Conservation (phyloP, 1,139 yeast species). For the Yamadazyma membranifaciens region DNA sequence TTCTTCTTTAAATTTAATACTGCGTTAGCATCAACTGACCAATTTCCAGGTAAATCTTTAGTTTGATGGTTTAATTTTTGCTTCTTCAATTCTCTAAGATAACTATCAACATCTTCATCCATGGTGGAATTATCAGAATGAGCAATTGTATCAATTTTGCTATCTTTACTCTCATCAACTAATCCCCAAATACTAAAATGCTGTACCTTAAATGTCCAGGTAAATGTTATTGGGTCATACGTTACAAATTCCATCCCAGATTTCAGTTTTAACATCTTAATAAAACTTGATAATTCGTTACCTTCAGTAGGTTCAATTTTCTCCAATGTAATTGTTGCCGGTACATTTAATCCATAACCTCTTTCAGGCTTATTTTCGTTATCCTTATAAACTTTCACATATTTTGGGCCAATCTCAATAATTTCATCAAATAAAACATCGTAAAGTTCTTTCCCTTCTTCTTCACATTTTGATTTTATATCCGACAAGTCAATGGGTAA, state of each 20-base stretch:
- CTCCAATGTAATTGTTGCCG: slow-evolving; percentile 79
- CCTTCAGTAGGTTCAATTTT: slow-evolving; percentile 50
- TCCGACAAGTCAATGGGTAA: slow-evolving; percentile 71
- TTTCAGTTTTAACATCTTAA: slow-evolving; percentile 49
- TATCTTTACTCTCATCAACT: slow-evolving; percentile 32
- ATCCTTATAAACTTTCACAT: slow-evolving; percentile 68
- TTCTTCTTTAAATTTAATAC: slow-evolving; percentile 13
- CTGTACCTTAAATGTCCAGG: slow-evolving; percentile 80
- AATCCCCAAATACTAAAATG: slow-evolving; percentile 96
- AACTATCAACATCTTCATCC: slow-evolving; percentile 26
- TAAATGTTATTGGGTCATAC: slow-evolving; percentile 72
- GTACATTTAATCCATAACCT: slow-evolving; percentile 78
- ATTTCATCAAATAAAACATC: slow-evolving; percentile 53
- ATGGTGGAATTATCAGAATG: slow-evolving; percentile 12
- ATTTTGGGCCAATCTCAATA: slow-evolving; percentile 55
- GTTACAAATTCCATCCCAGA: slow-evolving; percentile 76
- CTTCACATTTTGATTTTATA: slow-evolving; percentile 24
- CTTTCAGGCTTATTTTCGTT: slow-evolving; percentile 53
- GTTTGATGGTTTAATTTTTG: slow-evolving; percentile 32
- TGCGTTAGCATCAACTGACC: slow-evolving; percentile 9
- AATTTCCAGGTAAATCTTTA: slow-evolving; percentile 35
- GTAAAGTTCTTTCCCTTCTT: slow-evolving; percentile 27
- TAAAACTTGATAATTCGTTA: slow-evolving; percentile 28
- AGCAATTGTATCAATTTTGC: slow-evolving; percentile 11
- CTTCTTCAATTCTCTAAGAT: slow-evolving; percentile 33